Conservation (phyloP, 495 filamentous ascomycete genomes). For the Hyaloscypha hepaticicola region DNA sequence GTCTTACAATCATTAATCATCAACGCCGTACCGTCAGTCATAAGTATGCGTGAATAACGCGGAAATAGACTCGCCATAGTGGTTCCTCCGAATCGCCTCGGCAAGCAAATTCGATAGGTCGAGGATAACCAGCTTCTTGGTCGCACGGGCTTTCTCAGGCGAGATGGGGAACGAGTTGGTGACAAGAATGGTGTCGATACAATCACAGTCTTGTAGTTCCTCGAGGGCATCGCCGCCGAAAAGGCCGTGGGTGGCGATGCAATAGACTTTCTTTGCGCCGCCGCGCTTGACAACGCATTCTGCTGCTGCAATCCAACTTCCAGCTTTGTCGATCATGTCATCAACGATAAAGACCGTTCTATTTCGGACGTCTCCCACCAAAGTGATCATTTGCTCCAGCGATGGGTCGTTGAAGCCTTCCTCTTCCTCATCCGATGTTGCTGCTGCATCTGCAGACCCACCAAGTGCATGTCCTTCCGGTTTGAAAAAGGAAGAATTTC, state of each 20-base stretch:
- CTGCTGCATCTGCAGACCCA: slow-evolving; percentile 75
- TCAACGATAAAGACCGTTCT: slow-evolving; percentile 90
- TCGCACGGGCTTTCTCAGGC: slow-evolving; percentile 61
- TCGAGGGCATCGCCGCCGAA: slow-evolving; percentile 88
- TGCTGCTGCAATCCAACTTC: slow-evolving; percentile 97
- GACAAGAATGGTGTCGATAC: slow-evolving; percentile 90
- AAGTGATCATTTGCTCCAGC: slow-evolving; percentile 88
- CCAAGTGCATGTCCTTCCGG: slow-evolving; percentile 67
- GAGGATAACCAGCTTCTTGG: slow-evolving; percentile 84
- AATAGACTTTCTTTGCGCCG: slow-evolving; percentile 89
- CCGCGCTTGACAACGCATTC: slow-evolving; percentile 95
- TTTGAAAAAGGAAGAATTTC: slow-evolving; percentile 54
- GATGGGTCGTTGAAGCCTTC: slow-evolving; percentile 69
- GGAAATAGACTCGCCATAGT: slow-evolving; percentile 87
- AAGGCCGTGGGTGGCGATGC: slow-evolving; percentile 94
- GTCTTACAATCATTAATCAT: slow-evolving; percentile 16
- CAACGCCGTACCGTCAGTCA: slow-evolving; percentile 42
- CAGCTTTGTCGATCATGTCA: slow-evolving; percentile 98
- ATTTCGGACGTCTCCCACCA: slow-evolving; percentile 89
- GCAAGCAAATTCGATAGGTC: slow-evolving; percentile 83
- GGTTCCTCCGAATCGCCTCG: slow-evolving; percentile 92
- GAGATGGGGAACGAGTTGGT: slow-evolving; percentile 95
- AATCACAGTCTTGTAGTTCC: slow-evolving; percentile 86
- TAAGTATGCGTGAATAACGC: slow-evolving; percentile 73
- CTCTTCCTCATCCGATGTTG: slow-evolving; percentile 86